These are phyloP conservation scores for Talaromyces sp. DNA, from an alignment of 2,329 filamentous ascomycete species.

Conservation along the genomic window DNA sequence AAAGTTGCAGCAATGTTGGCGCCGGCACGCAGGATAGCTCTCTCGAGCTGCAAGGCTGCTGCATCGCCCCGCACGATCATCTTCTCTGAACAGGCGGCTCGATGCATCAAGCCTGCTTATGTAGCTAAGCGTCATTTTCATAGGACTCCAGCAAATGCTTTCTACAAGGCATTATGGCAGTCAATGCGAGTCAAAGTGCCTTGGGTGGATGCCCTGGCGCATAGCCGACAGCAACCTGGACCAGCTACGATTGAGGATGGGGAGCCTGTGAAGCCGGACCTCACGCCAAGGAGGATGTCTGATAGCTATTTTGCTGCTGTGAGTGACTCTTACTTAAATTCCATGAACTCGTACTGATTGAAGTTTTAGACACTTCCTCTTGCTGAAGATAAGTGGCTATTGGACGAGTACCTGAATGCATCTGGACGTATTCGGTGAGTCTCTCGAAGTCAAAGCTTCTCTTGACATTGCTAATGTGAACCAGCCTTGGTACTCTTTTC, in stretches of 20 bases:
- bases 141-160: slow-evolving; percentile 25
- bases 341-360: background rate
- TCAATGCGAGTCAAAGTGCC: slow-evolving; percentile 58
- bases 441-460: slow-evolving; percentile 2
- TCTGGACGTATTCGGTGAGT: slow-evolving; percentile 65
- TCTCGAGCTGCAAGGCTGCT: slow-evolving; percentile 8
- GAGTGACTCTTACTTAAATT: slow-evolving; percentile 26
- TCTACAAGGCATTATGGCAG: slow-evolving; percentile 42
- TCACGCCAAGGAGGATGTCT: slow-evolving; percentile 65
- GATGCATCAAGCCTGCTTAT: background rate
- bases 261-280: slow-evolving; percentile 48
- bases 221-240: slow-evolving; percentile 46
- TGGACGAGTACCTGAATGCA: slow-evolving; percentile 74
- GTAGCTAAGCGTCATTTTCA: slow-evolving; percentile 26
- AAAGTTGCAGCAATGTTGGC: slow-evolving; percentile 3
- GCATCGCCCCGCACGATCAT: background rate
- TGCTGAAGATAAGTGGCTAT: slow-evolving; percentile 70
- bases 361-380: slow-evolving; percentile 59
- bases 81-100: background rate
- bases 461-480: background rate
- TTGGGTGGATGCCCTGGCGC: slow-evolving; percentile 63
- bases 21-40: slow-evolving; percentile 13
- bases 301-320: slow-evolving; percentile 69
- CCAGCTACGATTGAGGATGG: slow-evolving; percentile 17
- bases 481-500: slow-evolving; percentile 65